Evolutionary conservation across 305 asterid genomes (phyloP).

Genomic region (Withania somnifera): DNA sequence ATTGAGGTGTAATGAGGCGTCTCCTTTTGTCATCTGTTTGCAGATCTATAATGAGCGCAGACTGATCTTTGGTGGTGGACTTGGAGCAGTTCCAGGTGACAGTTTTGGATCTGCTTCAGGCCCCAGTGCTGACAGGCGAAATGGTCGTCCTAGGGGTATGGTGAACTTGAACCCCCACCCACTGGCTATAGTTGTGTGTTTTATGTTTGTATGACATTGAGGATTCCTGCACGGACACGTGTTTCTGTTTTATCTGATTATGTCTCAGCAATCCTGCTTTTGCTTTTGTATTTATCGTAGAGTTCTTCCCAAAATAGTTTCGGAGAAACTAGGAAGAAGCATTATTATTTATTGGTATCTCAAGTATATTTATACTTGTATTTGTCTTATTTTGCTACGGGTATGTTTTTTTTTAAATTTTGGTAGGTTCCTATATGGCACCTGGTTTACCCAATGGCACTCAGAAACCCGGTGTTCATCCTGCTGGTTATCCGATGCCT

Average conservation of each 20-base stretch:
- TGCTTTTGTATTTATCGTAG: background rate
- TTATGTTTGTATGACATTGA: background rate
- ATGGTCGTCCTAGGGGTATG: constrained; percentile 80
- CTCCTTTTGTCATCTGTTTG: constrained; percentile 1
- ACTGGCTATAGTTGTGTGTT: background rate
- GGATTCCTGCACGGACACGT: background rate
- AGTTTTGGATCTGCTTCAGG: constrained; percentile 59
- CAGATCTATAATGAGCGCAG: constrained; percentile 93
- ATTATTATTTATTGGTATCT: background rate
- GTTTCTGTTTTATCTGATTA: background rate
- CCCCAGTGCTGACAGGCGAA: constrained; percentile 70
- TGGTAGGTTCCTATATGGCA: constrained; percentile 73
- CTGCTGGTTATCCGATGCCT: constrained; percentile 78
- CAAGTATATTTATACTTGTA: background rate
- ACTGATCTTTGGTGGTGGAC: constrained; percentile 85
- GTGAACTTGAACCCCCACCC: background rate
- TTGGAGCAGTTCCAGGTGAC: constrained; percentile 68
- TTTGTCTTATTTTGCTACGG: background rate
- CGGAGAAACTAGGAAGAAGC: background rate
- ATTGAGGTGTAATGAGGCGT: constrained; percentile 18
- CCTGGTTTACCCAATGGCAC: constrained; percentile 79
- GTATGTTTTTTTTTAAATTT: constrained; percentile 3
- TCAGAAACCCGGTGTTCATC: constrained; percentile 77
- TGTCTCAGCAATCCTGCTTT: background rate
- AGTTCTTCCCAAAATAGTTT: background rate